Evolutionary conservation across 176 grass and related monocot genomes (phyloP), one percentile per base, ranked within the genome.

Genomic region (Carex pumila): DNA sequence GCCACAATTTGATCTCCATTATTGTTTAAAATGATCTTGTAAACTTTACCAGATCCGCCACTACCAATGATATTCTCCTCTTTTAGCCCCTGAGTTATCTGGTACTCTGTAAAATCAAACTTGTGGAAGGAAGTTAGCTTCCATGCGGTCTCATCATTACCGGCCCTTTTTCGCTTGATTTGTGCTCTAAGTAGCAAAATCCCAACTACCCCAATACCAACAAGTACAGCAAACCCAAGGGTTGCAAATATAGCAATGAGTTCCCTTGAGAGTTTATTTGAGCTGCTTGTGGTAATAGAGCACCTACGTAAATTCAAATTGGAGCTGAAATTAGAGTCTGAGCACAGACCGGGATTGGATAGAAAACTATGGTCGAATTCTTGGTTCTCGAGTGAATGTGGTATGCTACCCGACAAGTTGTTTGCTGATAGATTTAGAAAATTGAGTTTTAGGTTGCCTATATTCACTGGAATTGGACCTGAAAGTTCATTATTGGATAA

Each of bases 21-120:
- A 49, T 61, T 70, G 8, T 66, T 43, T 56, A 91, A 45, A 73
- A 14, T 15, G 70, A 97, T 80, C 78, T 86, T 86, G 83, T 91
- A 97, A 66, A 97, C 94, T 80, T 84, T 90, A 43, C 94, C 91
- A 36, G 88, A 74, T 14, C 94, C 91, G 0, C 94, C 94, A 69
- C 84, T 78, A 41, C 91, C 94, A 68, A 97, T 90, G 11, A 90
- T 9, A 65, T 97, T 85, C 5, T 87, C 85, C 0, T 92, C 94
- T 0, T 5, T 83, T 61, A 94, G 81, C 3, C 67, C 62, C 7
- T 18, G 17, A 6, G 69, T 5, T 6, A 97, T 49, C 81, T 71
- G 86, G 11, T 59, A 15, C 39, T 87, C 84, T 0, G 53, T 84
- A 79, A 97, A 92, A 22, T 86, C 74, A 3, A 91, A 11, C 9